These are phyloP conservation scores for Monilinia polystroma DNA, from an alignment of 2,329 filamentous ascomycete genomes.

Conservation along the genomic window DNA sequence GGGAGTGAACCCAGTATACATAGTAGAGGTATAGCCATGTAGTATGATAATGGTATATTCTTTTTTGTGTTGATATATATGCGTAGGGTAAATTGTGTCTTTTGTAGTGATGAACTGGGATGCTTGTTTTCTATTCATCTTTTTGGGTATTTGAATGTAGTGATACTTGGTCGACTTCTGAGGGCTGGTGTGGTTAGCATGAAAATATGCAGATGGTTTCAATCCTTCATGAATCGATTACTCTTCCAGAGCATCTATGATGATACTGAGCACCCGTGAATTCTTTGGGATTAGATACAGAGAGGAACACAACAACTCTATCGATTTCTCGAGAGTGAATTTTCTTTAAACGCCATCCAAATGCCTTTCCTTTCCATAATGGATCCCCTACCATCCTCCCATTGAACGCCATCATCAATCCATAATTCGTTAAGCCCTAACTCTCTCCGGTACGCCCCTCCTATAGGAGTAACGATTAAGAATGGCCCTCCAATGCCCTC, in stretches of 20 bases:
- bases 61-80: no score
- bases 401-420: neutral
- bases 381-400: neutral
- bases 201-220: neutral
- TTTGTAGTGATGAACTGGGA: no score
- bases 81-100: no score
- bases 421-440: conserved; percentile 8
- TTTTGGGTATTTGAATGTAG: no score
- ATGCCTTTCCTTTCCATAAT: conserved; percentile 13
- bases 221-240: neutral
- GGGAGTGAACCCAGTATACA: no score
- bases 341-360: conserved; percentile 16
- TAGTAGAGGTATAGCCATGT: no score
- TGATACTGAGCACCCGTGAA: neutral
- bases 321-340: conserved; percentile 33
- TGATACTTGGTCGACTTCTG: no score
- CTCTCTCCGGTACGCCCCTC: conserved; percentile 8
- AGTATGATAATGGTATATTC: no score
- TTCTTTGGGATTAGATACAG: conserved; percentile 5
- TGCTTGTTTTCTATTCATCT: no score
- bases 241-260: neutral
- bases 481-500: conserved; percentile 31
- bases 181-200: neutral
- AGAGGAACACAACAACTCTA: conserved; percentile 27
- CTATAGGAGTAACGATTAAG: conserved; percentile 9